A percentile compares a stretch with the other conserved stretches of the same genome.
Conservation (phyloP, 345 rosid genomes). For the Durio zibethinus region DNA sequence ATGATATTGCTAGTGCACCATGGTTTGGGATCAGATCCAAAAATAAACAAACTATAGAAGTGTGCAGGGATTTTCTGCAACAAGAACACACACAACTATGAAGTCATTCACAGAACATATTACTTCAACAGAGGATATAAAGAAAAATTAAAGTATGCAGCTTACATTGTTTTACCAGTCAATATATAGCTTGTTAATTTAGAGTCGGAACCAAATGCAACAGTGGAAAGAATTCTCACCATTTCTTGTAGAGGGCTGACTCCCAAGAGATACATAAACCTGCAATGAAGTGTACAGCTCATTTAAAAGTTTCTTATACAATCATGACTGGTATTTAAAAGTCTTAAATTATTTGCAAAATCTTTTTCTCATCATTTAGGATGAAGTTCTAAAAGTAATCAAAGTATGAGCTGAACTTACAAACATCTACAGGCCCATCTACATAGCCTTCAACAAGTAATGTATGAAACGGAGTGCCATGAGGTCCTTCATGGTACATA, state of each 20-base stretch:
- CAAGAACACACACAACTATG: not conserved
- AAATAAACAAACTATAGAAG: not conserved
- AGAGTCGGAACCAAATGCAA: not conserved
- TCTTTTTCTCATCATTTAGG: not conserved
- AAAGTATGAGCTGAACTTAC: slow-evolving; percentile 44
- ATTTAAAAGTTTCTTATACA: slow-evolving; percentile 11
- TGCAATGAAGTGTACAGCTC: slow-evolving; percentile 27
- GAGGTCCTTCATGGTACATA: slow-evolving; percentile 89
- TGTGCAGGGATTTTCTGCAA: not conserved
- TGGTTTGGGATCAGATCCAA: slow-evolving; percentile 2
- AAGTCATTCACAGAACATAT: not conserved
- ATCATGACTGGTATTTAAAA: slow-evolving; percentile 1
- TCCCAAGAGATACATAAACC: slow-evolving; percentile 93
- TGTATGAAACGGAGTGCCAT: slow-evolving; percentile 75
- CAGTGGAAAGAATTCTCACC: slow-evolving; percentile 45
- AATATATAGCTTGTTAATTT: not conserved
- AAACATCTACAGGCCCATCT: slow-evolving; percentile 77
- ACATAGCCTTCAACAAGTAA: slow-evolving; percentile 93
- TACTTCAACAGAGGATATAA: not conserved
- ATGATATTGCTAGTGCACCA: not conserved
- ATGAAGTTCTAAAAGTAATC: slow-evolving; percentile 11
- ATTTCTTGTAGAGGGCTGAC: slow-evolving; percentile 63
- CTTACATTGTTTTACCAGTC: not conserved
- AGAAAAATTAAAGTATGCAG: not conserved
- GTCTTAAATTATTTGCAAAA: not conserved